These are phyloP conservation scores for Chytridium lagenaria DNA, from an alignment of 371 early-diverging fungal genomes.

Conservation along the genomic window DNA sequence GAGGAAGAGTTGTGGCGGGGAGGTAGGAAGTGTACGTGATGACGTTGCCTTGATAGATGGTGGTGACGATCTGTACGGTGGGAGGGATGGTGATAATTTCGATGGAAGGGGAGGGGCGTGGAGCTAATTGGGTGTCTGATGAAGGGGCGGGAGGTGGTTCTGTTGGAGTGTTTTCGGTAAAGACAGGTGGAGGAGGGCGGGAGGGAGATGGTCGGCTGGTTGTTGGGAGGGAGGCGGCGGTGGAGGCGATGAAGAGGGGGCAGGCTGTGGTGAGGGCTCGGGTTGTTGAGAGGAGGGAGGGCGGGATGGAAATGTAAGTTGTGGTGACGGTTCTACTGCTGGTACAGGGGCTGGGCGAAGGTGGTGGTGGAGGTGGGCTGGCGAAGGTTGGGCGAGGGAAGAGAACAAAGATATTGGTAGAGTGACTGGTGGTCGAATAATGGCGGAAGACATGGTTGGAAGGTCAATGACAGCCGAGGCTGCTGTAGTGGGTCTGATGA, in stretches of 20 bases:
- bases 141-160: no score
- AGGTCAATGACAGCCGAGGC: no score
- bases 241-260: not conserved
- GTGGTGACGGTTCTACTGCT: not conserved
- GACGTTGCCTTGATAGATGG: conserved; percentile 9
- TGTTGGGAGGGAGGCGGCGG: not conserved
- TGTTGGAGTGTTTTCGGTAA: no score
- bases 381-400: not conserved
- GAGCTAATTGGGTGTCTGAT: no score
- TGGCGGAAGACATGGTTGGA: no score
- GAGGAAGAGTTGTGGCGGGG: not conserved
- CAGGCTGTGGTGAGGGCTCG: not conserved
- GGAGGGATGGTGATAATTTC: not conserved
- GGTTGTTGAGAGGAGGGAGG: not conserved
- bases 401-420: no score
- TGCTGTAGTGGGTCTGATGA: no score
- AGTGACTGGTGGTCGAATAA: no score
- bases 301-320: not conserved
- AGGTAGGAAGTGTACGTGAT: conserved; percentile 1
- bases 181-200: no score
- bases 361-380: not conserved
- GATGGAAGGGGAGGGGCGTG: no score
- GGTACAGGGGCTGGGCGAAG: not conserved
- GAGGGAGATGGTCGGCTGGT: no score
- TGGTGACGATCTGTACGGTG: not conserved